These are phyloP conservation scores for Botrytis sinoallii DNA, from an alignment of 2,329 filamentous ascomycete genomes.

Conservation along the genomic window DNA sequence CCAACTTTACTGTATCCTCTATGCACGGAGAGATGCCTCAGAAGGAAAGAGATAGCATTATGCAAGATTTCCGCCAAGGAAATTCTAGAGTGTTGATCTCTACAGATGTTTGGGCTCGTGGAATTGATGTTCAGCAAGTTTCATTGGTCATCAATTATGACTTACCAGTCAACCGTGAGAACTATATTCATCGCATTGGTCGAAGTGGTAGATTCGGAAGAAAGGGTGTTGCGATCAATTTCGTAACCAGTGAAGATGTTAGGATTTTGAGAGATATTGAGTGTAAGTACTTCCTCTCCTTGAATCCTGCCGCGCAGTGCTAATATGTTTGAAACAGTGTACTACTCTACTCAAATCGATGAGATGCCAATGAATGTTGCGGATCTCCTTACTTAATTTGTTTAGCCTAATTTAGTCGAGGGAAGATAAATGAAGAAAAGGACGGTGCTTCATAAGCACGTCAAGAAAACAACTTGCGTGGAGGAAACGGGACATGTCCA, in stretches of 20 bases:
- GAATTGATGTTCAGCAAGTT: conserved; percentile 98
- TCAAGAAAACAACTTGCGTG: conserved; percentile 28
- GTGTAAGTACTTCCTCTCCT: conserved; percentile 52
- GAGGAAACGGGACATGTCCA: conserved; percentile 35
- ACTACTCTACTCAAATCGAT: conserved; percentile 75
- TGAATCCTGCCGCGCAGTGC: not conserved
- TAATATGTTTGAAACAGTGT: conserved; percentile 45
- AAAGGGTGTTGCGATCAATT: conserved; percentile 99
- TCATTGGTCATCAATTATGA: conserved; percentile 99
- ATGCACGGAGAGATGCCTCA: conserved; percentile 99
- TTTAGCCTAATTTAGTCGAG: not conserved
- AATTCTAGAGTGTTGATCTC: conserved; percentile 96
- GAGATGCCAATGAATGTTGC: conserved; percentile 78
- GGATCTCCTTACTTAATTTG: conserved; percentile 37
- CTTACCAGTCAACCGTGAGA: conserved; percentile 95
- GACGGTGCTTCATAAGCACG: conserved; percentile 25
- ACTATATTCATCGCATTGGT: conserved; percentile 98
- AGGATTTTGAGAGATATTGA: conserved; percentile 97
- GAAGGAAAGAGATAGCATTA: conserved; percentile 96
- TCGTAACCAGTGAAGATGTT: conserved; percentile 96
- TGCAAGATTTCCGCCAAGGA: conserved; percentile 97
- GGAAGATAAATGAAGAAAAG: not conserved
- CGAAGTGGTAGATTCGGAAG: conserved; percentile 92
- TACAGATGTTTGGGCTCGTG: conserved; percentile 95
- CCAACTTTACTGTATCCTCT: conserved; percentile 96